phyloP scores from a whole-genome alignment of 2,329 filamentous ascomycete genomes.

The Stagonosporopsis tanaceti region DNA sequence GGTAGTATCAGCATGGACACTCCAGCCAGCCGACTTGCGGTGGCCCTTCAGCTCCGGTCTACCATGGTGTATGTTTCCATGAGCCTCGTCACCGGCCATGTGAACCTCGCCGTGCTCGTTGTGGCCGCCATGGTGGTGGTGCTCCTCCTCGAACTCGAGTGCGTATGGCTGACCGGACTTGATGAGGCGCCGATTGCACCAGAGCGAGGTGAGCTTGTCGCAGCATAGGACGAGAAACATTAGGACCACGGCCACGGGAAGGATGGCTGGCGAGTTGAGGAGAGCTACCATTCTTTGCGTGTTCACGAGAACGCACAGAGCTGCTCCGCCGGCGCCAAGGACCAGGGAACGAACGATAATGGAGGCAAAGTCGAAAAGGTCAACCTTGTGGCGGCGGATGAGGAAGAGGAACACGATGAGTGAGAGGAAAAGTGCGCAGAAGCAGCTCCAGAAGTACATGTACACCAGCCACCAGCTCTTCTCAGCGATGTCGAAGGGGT shows the following conservation, averaged over 20 bases:
- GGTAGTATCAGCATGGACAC: slow-evolving; percentile 26
- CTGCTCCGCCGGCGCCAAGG: slow-evolving; percentile 34
- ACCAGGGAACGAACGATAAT: slow-evolving; percentile 42
- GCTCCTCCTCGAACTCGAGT: slow-evolving; percentile 38
- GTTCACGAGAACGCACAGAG: slow-evolving; percentile 43
- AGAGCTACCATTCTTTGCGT: slow-evolving; percentile 30
- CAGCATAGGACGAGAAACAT: slow-evolving; percentile 43
- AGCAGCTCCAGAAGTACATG: slow-evolving; percentile 50
- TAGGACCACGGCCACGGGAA: slow-evolving; percentile 48
- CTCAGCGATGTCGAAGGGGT: slow-evolving; percentile 37
- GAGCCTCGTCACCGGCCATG: slow-evolving; percentile 13
- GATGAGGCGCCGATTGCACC: slow-evolving; percentile 41
- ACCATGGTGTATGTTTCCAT: slow-evolving; percentile 5
- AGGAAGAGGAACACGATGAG: slow-evolving; percentile 51
- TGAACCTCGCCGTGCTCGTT: slow-evolving; percentile 25
- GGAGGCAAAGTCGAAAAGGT: slow-evolving; percentile 52
- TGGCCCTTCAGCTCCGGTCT: slow-evolving; percentile 24
- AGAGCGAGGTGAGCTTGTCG: slow-evolving; percentile 42
- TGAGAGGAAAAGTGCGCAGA: slow-evolving; percentile 48
- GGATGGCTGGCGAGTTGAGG: slow-evolving; percentile 43
- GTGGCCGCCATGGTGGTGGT: slow-evolving; percentile 35
- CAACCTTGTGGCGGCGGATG: slow-evolving; percentile 50
- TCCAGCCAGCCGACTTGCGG: slow-evolving; percentile 35
- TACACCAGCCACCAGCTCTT: slow-evolving; percentile 44
- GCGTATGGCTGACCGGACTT: slow-evolving; percentile 44